Evolutionary conservation across 176 grass and related monocot species (phyloP), one percentile per base, ranked within the genome.

Genomic region (Calamus simplicifolius): DNA sequence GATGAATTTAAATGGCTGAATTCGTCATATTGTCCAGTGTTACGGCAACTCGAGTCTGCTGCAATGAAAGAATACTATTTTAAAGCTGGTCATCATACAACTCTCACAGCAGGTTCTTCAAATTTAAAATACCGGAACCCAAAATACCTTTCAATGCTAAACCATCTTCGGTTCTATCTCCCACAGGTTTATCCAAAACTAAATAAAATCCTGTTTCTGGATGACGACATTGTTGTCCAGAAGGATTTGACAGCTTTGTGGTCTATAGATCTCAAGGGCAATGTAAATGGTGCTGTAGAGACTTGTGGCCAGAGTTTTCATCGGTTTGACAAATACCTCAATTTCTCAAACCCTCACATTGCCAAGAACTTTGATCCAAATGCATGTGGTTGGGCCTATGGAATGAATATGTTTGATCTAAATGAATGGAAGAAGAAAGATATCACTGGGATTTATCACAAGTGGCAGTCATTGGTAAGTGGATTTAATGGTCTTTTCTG

Each of bases 171-270:
- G 59, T 98, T 98, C 67, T 98, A 98, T 70, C 93, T 98, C 56
- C 93, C 93, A 59, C 61, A 98, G 74, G 88, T 98, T 53, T 98
- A 98, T 73, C 93, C 93, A 4, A 85, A 89, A 70, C 64, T 98
- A 76, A 81, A 92, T 76, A 98, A 98, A 76, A 92, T 98, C 62
- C 80, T 98, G 63, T 98, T 43, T 73, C 82, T 98, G n/a, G 93
- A 98, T 50, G 93, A 98, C 55, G 93, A 98, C 64, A 98, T 98
- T 64, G 93, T 98, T 73, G 93, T 98, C 62, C 93, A 98, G 81
- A 98, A 98, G 86, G 93, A 98, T 89, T 66, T 98, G 81, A 92
- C 93, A n/a, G 79, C 84, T 27, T 71, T 98, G 57, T 98, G 93
- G 93, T 84, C 76, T 80, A 85, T 98, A 72, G 79, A 98, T 80